Base-by-base conservation (phyloP, 192 early-diverging fungal genomes). In the Phycomyces nitens region DNA sequence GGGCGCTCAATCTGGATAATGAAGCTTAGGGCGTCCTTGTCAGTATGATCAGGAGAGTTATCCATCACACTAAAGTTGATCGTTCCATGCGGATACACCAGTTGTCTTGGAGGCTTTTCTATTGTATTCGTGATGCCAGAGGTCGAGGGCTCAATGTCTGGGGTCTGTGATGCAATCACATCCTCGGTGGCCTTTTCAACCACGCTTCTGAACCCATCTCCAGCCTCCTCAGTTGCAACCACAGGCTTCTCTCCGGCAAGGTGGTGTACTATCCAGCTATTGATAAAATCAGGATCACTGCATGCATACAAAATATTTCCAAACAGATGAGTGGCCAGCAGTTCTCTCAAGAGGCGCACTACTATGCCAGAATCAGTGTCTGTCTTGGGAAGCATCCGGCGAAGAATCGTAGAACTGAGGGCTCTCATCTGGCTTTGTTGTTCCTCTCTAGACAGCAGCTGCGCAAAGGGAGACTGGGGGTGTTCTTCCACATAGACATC, bases 251-350 rank as follows among this genome's bases (percentile, higher is more conserved):
- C 54, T 40, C 65, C 67, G 2, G 54, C 73, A 16, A 84, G 64
- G 49, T 78, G 73, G 9, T 80, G 71, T 11, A 84, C 76, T 20
- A 84, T 82, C 22, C 68, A 57, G 34, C 77, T 29, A 59, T 84
- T 84, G 21, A 84, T 66, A 52, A 69, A 82, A 49, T 84, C 82
- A 1, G 82, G 80, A 49, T 84, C 80, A 22, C 80, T 77, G 1
- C 77, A 38, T 4, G 62, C 74, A 29, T 78, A 69, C 11, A 84
- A 59, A 8, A 72, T 66, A 52, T 62, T 54, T n/a, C 78, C 76
- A 43, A 84, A 71, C 41, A 78, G 66, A 18, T 80, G 72, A 9
- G 68, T 72, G 7, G 82, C 72, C 58, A 82, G 71, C 21, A 84
- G 65, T 47, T 82, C 82, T 53, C 74, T 75, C 59, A 84, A 70